Base-by-base conservation (phyloP, 2,329 filamentous ascomycete genomes). In the Aspergillus versicolor region DNA sequence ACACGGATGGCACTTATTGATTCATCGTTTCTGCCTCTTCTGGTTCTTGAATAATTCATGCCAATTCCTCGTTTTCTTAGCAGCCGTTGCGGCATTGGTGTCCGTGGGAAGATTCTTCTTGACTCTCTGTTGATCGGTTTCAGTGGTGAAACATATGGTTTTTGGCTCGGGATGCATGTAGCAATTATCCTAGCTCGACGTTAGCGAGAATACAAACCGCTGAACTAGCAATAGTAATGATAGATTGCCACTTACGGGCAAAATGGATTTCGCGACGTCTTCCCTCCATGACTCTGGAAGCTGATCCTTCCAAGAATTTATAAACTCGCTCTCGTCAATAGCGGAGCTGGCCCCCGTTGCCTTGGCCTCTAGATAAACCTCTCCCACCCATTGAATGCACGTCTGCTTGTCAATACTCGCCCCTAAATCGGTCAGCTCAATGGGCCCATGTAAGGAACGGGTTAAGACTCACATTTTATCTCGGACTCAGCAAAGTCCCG, bases 211-310 rank as follows among this genome's bases (percentile, higher is more conserved):
- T 27, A 30, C 19, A 21, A 19, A 13, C 6, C 21, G 15, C 22
- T 19, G 30, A 15, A 15, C 34, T 6, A n/a, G 34, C 15, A 37
- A 37, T 37, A 37, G 5, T 37, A 37, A 5, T 11, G 40, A 15
- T 30, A 52, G 21, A 17, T 11, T 11, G 12, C 4, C n/a, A 63
- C 65, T 46, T 60, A 74, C 73, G 24, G 66, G 67, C 54, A 77
- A 50, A 40, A 69, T 70, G 15, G 70, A 68, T 34, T 73, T 59
- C 17, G 65, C 58, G 19, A 68, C 73, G 27, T 75, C 68, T 12
- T 57, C 57, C 54, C 74, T 72, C 76, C 76, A 79, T 30, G 69
- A 56, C 55, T 79, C 77, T n/a, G 75, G 76, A 38, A 78, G 64
- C 51, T 70, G 67, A 57, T 78, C 75, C 57, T 72, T 76, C 77